phyloP scores from a whole-genome alignment of 441 rosid species.

The Jatropha multifida region DNA sequence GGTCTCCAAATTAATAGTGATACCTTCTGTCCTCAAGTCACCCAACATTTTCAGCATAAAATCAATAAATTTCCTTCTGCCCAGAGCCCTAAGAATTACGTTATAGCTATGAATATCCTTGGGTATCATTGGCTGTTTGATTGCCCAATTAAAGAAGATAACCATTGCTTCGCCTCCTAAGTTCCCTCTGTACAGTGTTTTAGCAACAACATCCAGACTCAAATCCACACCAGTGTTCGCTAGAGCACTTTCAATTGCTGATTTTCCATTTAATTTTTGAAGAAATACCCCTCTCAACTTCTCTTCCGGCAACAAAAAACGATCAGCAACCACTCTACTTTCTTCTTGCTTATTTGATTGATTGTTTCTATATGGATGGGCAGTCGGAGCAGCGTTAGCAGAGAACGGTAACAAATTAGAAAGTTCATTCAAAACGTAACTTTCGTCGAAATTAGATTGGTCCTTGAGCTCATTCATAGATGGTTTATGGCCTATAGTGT shows the following conservation, averaged over 20 bases:
- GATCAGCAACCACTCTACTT: slow-evolving; percentile 37
- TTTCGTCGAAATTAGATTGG: slow-evolving; percentile 39
- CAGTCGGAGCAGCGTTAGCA: slow-evolving; percentile 12
- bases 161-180: slow-evolving; percentile 73
- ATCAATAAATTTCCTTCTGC: slow-evolving; percentile 66
- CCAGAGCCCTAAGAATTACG: slow-evolving; percentile 62
- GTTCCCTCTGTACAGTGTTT: slow-evolving; percentile 64
- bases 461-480: slow-evolving; percentile 7
- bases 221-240: slow-evolving; percentile 44
- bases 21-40: slow-evolving; percentile 41
- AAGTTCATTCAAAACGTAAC: slow-evolving; percentile 52
- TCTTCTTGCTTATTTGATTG: slow-evolving; percentile 21
- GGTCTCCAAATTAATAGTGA: slow-evolving; percentile 43
- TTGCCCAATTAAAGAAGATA: slow-evolving; percentile 75
- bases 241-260: slow-evolving; percentile 52
- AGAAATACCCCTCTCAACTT: slow-evolving; percentile 84
- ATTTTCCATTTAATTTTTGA: slow-evolving; percentile 60
- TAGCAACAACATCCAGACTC: slow-evolving; percentile 53
- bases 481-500: slow-evolving; percentile 17
- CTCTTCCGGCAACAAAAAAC: slow-evolving; percentile 65
- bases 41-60: slow-evolving; percentile 45
- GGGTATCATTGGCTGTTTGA: slow-evolving; percentile 45
- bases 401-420: slow-evolving; percentile 54
- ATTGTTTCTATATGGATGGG: slow-evolving; percentile 18
- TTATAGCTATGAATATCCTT: slow-evolving; percentile 50